A percentile compares a stretch with the other conserved stretches of the same genome.
These are phyloP conservation scores for Cyberlindnera euphorbiae DNA, from an alignment of 805 yeast species.

Conservation along the genomic window DNA sequence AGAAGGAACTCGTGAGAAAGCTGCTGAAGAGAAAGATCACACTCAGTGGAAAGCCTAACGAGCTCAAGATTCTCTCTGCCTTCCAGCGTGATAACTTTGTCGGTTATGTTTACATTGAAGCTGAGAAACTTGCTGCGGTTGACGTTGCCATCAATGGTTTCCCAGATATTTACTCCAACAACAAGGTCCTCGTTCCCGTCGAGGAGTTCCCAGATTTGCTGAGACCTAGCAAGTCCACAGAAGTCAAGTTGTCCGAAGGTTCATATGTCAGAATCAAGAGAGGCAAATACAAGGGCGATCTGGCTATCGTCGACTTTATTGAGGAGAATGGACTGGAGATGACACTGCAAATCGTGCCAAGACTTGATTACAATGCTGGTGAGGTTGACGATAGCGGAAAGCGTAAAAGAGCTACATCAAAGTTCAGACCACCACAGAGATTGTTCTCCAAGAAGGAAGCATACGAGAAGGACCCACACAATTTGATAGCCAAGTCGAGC, in stretches of 20 bases:
- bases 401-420: conserved; percentile 51
- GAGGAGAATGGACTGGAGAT: conserved; percentile 95
- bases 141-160: conserved; percentile 84
- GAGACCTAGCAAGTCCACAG: conserved; percentile 84
- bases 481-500: conserved; percentile 60
- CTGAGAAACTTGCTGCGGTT: conserved; percentile 88
- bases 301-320: conserved; percentile 88
- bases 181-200: conserved; percentile 86
- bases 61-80: conserved; percentile 81
- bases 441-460: conserved; percentile 90
- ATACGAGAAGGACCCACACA: conserved; percentile 71
- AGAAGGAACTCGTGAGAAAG: conserved; percentile 83
- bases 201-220: conserved; percentile 91
- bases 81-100: conserved; percentile 92
- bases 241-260: conserved; percentile 86
- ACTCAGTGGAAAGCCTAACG: conserved; percentile 64
- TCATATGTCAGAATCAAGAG: conserved; percentile 85
- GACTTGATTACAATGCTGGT: conserved; percentile 82
- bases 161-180: conserved; percentile 72
- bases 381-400: conserved; percentile 48
- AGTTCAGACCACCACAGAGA: conserved; percentile 77
- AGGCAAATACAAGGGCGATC: conserved; percentile 88
- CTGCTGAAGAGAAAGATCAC: conserved; percentile 80
- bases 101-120: conserved; percentile 92
- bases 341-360: conserved; percentile 87